Conservation (phyloP, 2,329 filamentous ascomycete genomes). For the Alternaria gaisen region DNA sequence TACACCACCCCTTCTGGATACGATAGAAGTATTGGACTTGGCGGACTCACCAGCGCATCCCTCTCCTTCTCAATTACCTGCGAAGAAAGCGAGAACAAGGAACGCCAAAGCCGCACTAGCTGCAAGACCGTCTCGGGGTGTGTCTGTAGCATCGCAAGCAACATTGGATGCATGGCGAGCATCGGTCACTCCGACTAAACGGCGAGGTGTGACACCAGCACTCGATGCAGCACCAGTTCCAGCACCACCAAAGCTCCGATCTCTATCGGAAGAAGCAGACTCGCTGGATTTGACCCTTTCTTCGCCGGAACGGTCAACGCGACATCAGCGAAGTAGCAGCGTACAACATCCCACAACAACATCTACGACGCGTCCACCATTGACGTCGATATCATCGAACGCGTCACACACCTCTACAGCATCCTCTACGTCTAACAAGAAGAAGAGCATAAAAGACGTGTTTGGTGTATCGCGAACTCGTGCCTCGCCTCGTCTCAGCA, state of each 20-base stretch:
- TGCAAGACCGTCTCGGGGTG: conserved; percentile 16
- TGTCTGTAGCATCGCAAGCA: conserved; percentile 36
- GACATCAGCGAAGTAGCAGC: conserved; percentile 2
- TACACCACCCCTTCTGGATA: conserved; percentile 27
- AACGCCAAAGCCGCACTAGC: conserved; percentile 7
- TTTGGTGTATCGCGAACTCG: conserved; percentile 15
- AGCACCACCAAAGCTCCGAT: conserved; percentile 26
- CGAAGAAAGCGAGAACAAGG: conserved; percentile 36
- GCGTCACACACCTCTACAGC: conserved; percentile 22
- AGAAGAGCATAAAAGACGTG: conserved; percentile 11
- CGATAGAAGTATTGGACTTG: conserved; percentile 43
- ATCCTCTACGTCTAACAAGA: conserved; percentile 5
- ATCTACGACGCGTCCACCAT: conserved; percentile 28
- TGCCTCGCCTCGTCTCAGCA: conserved; percentile 35
- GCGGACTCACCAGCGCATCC: conserved; percentile 32
- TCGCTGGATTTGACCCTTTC: conserved; percentile 45
- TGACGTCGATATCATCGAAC: conserved; percentile 41
- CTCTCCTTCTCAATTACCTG: conserved; percentile 34
- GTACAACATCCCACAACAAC: conserved; percentile 7
- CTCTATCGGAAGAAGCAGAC: conserved; percentile 28
- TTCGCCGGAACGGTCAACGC: conserved; percentile 20
- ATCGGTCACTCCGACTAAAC: conserved; percentile 38
- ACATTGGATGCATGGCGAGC: conserved; percentile 45
- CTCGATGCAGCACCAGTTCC: conserved; percentile 23
- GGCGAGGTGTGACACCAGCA: conserved; percentile 9